phyloP scores from a whole-genome alignment of 768 basidiomycete genomes.

The Collybiopsis confluens region DNA sequence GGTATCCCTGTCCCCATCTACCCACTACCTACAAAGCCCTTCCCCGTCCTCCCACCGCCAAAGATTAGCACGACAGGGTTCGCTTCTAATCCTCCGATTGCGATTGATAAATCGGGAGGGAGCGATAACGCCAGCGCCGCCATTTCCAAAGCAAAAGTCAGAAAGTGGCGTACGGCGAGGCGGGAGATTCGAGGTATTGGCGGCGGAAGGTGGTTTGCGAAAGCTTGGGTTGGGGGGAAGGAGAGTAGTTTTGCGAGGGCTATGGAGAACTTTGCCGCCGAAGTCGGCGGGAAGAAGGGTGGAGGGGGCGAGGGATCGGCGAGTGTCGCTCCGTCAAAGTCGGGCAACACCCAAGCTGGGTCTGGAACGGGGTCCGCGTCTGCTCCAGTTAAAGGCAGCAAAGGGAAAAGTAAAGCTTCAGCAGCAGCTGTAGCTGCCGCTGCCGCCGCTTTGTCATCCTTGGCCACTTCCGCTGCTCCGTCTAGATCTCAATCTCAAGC shows the following conservation, averaged over 20 bases:
- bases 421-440: slow-evolving; percentile 9
- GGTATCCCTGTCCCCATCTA: slow-evolving; percentile 65
- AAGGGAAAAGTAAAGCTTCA: slow-evolving; percentile 34
- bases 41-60: slow-evolving; percentile 73
- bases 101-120: slow-evolving; percentile 24
- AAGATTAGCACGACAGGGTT: slow-evolving; percentile 68
- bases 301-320: too few species aligned
- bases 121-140: too few species aligned
- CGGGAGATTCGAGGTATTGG: slow-evolving; percentile 80
- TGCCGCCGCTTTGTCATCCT: slow-evolving; percentile 22
- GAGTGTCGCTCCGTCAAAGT: slow-evolving; percentile 10
- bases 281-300: slow-evolving; percentile 16
- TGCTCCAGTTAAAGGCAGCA: slow-evolving; percentile 35
- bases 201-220: slow-evolving; percentile 77
- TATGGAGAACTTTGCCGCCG: slow-evolving; percentile 24
- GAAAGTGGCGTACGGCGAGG: slow-evolving; percentile 71
- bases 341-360: slow-evolving; percentile 33
- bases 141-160: too few species aligned
- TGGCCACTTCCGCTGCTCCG: slow-evolving; percentile 46
- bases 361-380: slow-evolving; percentile 36
- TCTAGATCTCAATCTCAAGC: slow-evolving; percentile 52
- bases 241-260: slow-evolving; percentile 60
- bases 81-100: too few species aligned
- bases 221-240: slow-evolving; percentile 82
- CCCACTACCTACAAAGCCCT: slow-evolving; percentile 78